A percentile compares a stretch with the other conserved stretches of the same genome.
Conservation (phyloP, 768 basidiomycete species). For the Boletus rubropictus region DNA sequence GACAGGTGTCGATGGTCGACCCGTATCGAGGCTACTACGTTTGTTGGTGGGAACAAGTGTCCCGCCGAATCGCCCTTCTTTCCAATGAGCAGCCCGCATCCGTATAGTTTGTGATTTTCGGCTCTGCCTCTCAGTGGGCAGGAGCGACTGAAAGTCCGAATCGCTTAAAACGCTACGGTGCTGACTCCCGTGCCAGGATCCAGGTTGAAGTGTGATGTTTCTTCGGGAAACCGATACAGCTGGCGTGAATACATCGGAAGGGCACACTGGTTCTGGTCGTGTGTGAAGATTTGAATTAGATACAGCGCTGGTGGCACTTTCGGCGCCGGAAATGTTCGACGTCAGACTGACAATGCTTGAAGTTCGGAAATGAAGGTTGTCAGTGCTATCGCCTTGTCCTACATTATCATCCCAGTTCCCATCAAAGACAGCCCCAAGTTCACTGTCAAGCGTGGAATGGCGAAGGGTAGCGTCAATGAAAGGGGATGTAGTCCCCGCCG, state of each 20-base stretch:
- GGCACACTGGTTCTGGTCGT: not conserved
- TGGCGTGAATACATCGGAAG: slow-evolving; percentile 2
- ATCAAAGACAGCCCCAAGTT: slow-evolving; percentile 51
- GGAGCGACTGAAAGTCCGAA: slow-evolving; percentile 19
- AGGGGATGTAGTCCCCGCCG: slow-evolving; percentile 7
- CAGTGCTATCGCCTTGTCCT: slow-evolving; percentile 20
- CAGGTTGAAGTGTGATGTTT: slow-evolving; percentile 4
- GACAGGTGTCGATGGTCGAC: slow-evolving; percentile 30
- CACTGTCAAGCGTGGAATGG: slow-evolving; percentile 46
- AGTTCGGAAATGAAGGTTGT: slow-evolving; percentile 44
- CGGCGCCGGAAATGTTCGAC: slow-evolving; percentile 28
- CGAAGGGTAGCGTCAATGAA: not conserved
- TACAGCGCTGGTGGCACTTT: slow-evolving; percentile 1
- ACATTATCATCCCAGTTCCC: slow-evolving; percentile 14
- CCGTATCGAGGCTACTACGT: slow-evolving; percentile 12
- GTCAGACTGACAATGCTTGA: slow-evolving; percentile 53
- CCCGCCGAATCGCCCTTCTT: slow-evolving; percentile 47
- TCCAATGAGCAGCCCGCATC: slow-evolving; percentile 55
- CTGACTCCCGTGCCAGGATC: slow-evolving; percentile 10
- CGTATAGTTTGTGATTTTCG: slow-evolving; percentile 48
- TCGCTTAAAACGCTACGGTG: slow-evolving; percentile 17
- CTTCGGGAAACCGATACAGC: slow-evolving; percentile 4
- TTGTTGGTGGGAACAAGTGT: slow-evolving; percentile 24
- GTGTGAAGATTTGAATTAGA: slow-evolving; percentile 4
- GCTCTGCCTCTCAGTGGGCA: slow-evolving; percentile 24